Evolutionary conservation across 2,329 filamentous ascomycete species (phyloP).

Genomic region (Uncinocarpus reesii): DNA sequence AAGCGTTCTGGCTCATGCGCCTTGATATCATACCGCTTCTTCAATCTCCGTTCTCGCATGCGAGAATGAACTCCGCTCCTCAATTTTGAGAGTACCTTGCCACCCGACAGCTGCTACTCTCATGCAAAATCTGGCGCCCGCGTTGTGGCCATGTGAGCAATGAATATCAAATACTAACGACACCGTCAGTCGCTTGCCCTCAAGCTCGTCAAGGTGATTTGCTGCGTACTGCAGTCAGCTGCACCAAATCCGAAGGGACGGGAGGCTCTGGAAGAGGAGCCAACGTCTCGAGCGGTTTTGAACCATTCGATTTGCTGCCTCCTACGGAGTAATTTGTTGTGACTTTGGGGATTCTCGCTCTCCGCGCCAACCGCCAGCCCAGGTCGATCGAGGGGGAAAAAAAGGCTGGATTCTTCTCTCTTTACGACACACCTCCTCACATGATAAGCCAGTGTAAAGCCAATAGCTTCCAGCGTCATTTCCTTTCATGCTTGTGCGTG

Average conservation of each 20-base stretch:
- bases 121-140: too few relatives aligned
- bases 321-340: too few relatives aligned
- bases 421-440: too few relatives aligned
- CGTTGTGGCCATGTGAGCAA: conserved; percentile 6
- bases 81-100: neutral
- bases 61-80: neutral
- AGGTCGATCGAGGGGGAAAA: conserved; percentile 7
- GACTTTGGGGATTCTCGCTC: neutral
- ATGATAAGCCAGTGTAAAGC: conserved; percentile 7
- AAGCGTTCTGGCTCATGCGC: conserved; percentile 9
- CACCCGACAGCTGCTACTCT: too few relatives aligned
- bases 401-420: too few relatives aligned
- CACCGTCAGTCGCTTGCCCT: neutral
- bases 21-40: conserved; percentile 14
- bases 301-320: conserved; percentile 1
- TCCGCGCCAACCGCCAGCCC: conserved; percentile 5
- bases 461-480: neutral
- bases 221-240: neutral
- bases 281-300: neutral
- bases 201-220: neutral
- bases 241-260: neutral
- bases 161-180: neutral
- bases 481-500: neutral
- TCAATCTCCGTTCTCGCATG: conserved; percentile 1
- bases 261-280: neutral